Evolutionary conservation across 305 asterid species (phyloP).

Genomic region (Salvia sclarea): DNA sequence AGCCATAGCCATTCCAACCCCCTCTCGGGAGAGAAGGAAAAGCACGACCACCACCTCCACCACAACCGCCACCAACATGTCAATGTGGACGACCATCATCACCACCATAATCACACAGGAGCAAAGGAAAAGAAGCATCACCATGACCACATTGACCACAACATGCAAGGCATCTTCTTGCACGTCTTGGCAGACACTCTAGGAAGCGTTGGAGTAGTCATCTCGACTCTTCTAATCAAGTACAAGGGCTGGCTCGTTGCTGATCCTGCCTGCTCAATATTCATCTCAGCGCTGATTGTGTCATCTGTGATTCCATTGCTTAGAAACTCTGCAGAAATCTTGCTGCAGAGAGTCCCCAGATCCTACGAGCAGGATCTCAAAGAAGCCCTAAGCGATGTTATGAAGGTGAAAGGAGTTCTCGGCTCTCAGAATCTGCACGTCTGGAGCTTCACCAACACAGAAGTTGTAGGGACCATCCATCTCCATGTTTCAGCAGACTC

Average conservation of each 20-base stretch:
- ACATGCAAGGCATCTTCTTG: slow-evolving; percentile 97
- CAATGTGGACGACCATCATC: slow-evolving; percentile 31
- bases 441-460: slow-evolving; percentile 85
- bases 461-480: slow-evolving; percentile 79
- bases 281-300: slow-evolving; percentile 76
- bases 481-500: slow-evolving; percentile 65
- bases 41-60: slow-evolving; percentile 36
- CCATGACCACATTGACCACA: slow-evolving; percentile 87
- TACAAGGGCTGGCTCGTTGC: slow-evolving; percentile 95
- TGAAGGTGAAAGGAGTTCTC: slow-evolving; percentile 64
- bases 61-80: slow-evolving; percentile 27
- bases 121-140: slow-evolving; percentile 40
- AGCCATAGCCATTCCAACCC: slow-evolving; percentile 25
- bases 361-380: slow-evolving; percentile 61
- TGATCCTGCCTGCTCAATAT: slow-evolving; percentile 94
- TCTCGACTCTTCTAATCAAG: slow-evolving; percentile 79
- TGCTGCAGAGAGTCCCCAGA: slow-evolving; percentile 91
- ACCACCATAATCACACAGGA: slow-evolving; percentile 11
- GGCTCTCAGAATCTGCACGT: slow-evolving; percentile 72
- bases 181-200: slow-evolving; percentile 94
- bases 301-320: slow-evolving; percentile 87
- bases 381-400: slow-evolving; percentile 55
- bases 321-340: slow-evolving; percentile 78
- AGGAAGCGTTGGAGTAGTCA: slow-evolving; percentile 95
- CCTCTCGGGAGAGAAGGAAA: slow-evolving; percentile 34